Conservation (phyloP, 176 grass and related monocot species). For the Tuctoria greenei region DNA sequence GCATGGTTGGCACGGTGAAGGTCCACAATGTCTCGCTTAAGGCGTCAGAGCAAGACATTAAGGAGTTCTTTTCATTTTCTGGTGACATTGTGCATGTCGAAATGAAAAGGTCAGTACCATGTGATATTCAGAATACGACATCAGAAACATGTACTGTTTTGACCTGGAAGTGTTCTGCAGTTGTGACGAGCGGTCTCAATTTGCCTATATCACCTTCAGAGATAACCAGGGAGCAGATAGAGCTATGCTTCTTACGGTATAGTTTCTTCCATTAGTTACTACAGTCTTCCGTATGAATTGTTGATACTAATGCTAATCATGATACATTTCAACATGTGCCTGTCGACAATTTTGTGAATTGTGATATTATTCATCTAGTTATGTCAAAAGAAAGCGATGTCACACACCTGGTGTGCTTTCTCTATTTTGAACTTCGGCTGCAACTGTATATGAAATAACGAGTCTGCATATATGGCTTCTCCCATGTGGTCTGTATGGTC, state of each 20-base stretch:
- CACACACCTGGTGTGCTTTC: not conserved
- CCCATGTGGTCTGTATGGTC: not conserved
- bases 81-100: conserved; percentile 65
- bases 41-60: conserved; percentile 62
- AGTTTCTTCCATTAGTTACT: conserved; percentile 4
- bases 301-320: not conserved
- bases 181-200: conserved; percentile 63
- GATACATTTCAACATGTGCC: not conserved
- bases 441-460: not conserved
- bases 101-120: conserved; percentile 57
- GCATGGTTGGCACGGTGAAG: conserved; percentile 58
- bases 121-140: conserved; percentile 4
- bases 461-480: not conserved
- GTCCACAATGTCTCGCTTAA: conserved; percentile 72
- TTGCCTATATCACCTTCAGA: conserved; percentile 81
- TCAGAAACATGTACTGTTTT: conserved; percentile 14
- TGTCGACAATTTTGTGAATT: not conserved
- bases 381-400: not conserved
- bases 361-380: not conserved
- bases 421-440: not conserved
- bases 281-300: not conserved
- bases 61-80: conserved; percentile 75
- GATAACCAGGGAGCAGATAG: conserved; percentile 64
- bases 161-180: conserved; percentile 38
- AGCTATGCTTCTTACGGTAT: conserved; percentile 91